Evolutionary conservation across 768 basidiomycete genomes (phyloP).

Genomic region (Porpolomopsis calyptriformis): DNA sequence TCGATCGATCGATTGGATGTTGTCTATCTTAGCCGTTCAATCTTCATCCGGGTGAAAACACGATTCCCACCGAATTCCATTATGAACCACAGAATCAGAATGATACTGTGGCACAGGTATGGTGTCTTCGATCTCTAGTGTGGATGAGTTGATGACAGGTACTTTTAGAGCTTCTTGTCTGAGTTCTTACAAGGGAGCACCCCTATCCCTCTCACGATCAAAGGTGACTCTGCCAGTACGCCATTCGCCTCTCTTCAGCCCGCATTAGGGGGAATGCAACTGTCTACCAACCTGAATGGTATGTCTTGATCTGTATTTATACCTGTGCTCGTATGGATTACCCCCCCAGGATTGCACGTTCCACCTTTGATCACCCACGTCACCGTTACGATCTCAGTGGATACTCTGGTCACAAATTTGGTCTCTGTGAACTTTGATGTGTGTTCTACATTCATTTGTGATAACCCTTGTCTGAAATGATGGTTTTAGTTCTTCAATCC

Average conservation of each 20-base stretch:
- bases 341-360: slow-evolving; percentile 37
- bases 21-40: slow-evolving; percentile 34
- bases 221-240: slow-evolving; percentile 49
- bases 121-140: slow-evolving; percentile 1
- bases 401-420: slow-evolving; percentile 37
- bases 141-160: not conserved
- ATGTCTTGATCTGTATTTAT: too few species aligned
- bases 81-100: slow-evolving; percentile 57
- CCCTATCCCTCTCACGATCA: slow-evolving; percentile 39
- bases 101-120: slow-evolving; percentile 49
- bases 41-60: slow-evolving; percentile 48
- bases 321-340: too few species aligned
- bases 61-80: slow-evolving; percentile 48
- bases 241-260: slow-evolving; percentile 51
- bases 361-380: slow-evolving; percentile 49
- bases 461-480: not conserved
- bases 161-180: slow-evolving; percentile 43
- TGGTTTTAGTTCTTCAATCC: slow-evolving; percentile 39
- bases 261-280: slow-evolving; percentile 42
- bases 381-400: slow-evolving; percentile 41
- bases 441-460: slow-evolving; percentile 13
- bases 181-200: slow-evolving; percentile 46
- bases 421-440: slow-evolving; percentile 51
- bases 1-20: not conserved
- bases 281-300: slow-evolving; percentile 43